phyloP scores from a whole-genome alignment of 345 rosid genomes.

The Citrus cavaleriei region DNA sequence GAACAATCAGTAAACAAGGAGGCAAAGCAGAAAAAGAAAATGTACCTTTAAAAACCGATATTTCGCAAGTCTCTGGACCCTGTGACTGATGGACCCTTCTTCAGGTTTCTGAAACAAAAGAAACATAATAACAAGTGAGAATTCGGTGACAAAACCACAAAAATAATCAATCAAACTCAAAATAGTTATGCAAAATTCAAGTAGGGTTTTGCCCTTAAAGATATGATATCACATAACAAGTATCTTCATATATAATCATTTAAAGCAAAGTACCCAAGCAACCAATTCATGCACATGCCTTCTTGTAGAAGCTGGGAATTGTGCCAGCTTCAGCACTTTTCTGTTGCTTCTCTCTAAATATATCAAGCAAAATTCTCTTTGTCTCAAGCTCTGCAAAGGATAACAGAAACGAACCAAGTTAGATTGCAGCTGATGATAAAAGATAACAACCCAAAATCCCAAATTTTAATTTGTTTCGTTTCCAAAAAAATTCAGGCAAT shows the following conservation, averaged over 20 bases:
- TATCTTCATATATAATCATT: not conserved
- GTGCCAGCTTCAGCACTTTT: constrained; percentile 84
- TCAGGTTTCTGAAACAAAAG: constrained; percentile 84
- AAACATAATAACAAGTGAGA: not conserved
- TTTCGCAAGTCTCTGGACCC: constrained; percentile 92
- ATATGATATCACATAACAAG: not conserved
- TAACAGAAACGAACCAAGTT: constrained; percentile 2
- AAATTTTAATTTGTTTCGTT: not conserved
- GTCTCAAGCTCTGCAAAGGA: constrained; percentile 80
- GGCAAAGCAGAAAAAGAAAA: not conserved
- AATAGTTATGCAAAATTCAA: not conserved
- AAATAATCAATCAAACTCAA: not conserved
- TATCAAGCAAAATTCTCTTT: constrained; percentile 96
- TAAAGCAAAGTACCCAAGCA: constrained; percentile 9
- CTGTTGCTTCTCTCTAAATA: constrained; percentile 94
- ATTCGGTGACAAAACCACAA: not conserved
- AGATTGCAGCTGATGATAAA: not conserved
- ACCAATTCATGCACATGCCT: constrained; percentile 49
- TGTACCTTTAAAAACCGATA: constrained; percentile 86
- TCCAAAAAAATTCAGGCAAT: not conserved
- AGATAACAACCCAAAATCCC: not conserved
- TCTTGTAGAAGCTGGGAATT: constrained; percentile 92
- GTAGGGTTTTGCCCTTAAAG: not conserved
- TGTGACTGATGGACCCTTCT: constrained; percentile 92
- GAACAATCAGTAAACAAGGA: not conserved